A percentile compares a stretch with the other conserved stretches of the same genome.
Evolutionary conservation across 768 basidiomycete species (phyloP).

Genomic region (Psilocybe sp.): DNA sequence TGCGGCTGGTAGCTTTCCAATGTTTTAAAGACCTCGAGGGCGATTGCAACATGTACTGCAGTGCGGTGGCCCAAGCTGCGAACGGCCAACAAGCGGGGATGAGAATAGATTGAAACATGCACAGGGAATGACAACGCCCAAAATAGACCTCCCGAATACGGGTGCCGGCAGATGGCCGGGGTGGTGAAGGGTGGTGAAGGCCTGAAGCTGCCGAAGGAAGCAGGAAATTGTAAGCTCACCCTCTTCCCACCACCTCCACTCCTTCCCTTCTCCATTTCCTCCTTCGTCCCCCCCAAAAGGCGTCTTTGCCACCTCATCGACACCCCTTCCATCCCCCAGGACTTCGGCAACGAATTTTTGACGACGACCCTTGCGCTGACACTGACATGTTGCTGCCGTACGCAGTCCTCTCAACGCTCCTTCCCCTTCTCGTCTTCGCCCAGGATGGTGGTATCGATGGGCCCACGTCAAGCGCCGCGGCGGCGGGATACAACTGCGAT

Average conservation of each 20-base stretch:
- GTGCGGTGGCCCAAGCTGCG: too few species aligned
- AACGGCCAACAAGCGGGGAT: too few species aligned
- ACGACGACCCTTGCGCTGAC: neutral
- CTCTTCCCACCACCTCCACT: constrained; percentile 1
- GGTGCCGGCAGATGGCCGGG: too few species aligned
- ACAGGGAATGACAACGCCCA: too few species aligned
- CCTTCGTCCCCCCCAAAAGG: neutral
- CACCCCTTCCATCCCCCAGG: neutral
- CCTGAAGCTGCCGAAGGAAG: too few species aligned
- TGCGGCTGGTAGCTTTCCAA: too few species aligned
- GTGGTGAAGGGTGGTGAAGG: too few species aligned
- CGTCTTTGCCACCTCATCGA: neutral
- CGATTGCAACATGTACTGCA: too few species aligned
- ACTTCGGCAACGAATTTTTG: neutral
- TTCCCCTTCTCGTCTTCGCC: constrained; percentile 34
- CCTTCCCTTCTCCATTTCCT: neutral
- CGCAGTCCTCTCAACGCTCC: constrained; percentile 24
- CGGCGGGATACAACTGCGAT: constrained; percentile 74
- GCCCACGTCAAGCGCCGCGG: constrained; percentile 46
- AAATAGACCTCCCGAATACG: too few species aligned
- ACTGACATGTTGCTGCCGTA: constrained; percentile 15
- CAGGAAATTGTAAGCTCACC: neutral
- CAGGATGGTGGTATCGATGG: constrained; percentile 57
- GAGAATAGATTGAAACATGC: too few species aligned
- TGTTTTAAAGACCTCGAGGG: too few species aligned